Conservation (phyloP, 1,284 basidiomycete species). For the Moesziomyces parantarcticus region DNA sequence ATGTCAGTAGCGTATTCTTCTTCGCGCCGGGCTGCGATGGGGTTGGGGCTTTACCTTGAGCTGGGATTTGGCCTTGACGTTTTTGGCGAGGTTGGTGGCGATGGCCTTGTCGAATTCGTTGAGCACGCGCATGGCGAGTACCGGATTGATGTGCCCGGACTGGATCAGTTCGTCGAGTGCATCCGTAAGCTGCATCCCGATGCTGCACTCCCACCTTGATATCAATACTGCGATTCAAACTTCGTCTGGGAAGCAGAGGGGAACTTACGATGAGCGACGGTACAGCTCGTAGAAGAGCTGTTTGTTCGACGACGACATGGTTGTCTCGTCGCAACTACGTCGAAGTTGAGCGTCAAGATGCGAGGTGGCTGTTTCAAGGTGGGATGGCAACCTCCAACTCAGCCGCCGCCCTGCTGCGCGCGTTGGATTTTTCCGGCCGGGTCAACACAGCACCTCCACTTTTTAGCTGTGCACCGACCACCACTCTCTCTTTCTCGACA, state of each 20-base stretch:
- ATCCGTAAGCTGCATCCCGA: constrained; percentile 97
- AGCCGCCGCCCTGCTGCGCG: no score
- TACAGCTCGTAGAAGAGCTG: constrained; percentile 63
- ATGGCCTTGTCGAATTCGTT: constrained; percentile 69
- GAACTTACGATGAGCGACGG: constrained; percentile 56
- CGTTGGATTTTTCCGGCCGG: no score
- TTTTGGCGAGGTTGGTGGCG: constrained; percentile 61
- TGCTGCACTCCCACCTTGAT: constrained; percentile 71
- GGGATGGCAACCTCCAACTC: no score
- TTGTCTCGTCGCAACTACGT: neutral
- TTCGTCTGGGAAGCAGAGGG: no score
- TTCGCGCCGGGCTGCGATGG: neutral
- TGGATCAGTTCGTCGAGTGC: constrained; percentile 98
- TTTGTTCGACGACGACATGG: constrained; percentile 39
- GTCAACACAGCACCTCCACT: no score
- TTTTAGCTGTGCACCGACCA: no score
- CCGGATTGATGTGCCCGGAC: constrained; percentile 94
- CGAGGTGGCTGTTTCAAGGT: no score
- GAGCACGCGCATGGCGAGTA: constrained; percentile 95
- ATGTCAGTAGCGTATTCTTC: no score
- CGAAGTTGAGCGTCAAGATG: neutral
- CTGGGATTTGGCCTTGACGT: constrained; percentile 62
- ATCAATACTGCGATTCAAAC: no score
- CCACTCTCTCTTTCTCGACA: neutral
- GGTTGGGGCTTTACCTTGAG: constrained; percentile 53